Evolutionary conservation across 2,329 filamentous ascomycete genomes (phyloP).

Genomic region (Fonsecaea erecta): DNA sequence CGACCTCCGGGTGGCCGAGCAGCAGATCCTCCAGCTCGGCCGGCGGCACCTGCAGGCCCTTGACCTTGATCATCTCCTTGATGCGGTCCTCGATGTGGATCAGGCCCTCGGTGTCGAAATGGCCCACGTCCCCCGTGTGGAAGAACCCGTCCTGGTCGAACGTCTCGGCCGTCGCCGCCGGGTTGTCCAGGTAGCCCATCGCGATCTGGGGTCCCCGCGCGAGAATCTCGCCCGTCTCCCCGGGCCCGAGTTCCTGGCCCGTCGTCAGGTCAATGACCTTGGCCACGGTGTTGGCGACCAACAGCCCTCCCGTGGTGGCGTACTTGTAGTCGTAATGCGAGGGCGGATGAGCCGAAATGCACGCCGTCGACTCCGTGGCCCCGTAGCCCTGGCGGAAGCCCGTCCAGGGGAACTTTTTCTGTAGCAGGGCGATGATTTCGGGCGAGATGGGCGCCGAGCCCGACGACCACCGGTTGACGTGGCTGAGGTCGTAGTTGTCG

Average conservation of each 20-base stretch:
- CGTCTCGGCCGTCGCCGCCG: slow-evolving; percentile 70
- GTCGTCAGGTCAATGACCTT: slow-evolving; percentile 59
- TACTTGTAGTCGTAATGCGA: slow-evolving; percentile 62
- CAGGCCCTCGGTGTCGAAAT: slow-evolving; percentile 60
- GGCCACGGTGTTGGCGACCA: slow-evolving; percentile 64
- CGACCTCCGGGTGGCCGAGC: slow-evolving; percentile 60
- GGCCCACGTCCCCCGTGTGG: slow-evolving; percentile 70
- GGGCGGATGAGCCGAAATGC: slow-evolving; percentile 65
- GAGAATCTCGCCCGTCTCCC: slow-evolving; percentile 65
- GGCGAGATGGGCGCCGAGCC: slow-evolving; percentile 64
- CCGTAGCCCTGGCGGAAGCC: slow-evolving; percentile 70
- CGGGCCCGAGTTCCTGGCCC: slow-evolving; percentile 53
- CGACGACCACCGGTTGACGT: slow-evolving; percentile 61
- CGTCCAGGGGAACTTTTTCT: slow-evolving; percentile 62
- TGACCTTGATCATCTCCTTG: slow-evolving; percentile 66
- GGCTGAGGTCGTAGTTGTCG: slow-evolving; percentile 58
- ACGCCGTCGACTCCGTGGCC: slow-evolving; percentile 70
- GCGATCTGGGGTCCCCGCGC: slow-evolving; percentile 81
- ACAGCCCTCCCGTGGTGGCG: slow-evolving; percentile 50
- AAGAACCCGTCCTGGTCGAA: slow-evolving; percentile 65
- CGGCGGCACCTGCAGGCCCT: slow-evolving; percentile 65
- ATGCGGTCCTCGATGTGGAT: slow-evolving; percentile 46
- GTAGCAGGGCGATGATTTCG: slow-evolving; percentile 62
- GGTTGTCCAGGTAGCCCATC: slow-evolving; percentile 75
- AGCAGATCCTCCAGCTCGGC: slow-evolving; percentile 64